A percentile compares a stretch with the other conserved stretches of the same genome.
Evolutionary conservation across 2,329 filamentous ascomycete species (phyloP).

Genomic region (Aspergillus ustus): DNA sequence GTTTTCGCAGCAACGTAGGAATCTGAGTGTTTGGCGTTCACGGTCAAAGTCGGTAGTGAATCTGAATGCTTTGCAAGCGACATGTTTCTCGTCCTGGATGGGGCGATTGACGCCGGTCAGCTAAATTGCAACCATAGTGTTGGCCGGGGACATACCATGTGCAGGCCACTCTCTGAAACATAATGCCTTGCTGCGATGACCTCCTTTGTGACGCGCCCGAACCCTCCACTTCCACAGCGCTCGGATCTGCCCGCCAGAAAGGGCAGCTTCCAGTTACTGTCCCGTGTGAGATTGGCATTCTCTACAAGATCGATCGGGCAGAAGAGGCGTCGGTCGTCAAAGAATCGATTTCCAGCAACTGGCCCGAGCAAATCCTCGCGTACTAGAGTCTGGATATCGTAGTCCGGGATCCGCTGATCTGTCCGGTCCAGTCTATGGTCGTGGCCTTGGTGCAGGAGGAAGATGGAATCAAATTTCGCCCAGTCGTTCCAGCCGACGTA

Average conservation of each 20-base stretch:
- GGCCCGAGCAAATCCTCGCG: not conserved
- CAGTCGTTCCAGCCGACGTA: not conserved
- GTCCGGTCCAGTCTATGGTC: not conserved
- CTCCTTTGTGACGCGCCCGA: constrained; percentile 1
- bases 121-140: not conserved
- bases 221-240: not conserved
- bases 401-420: not conserved
- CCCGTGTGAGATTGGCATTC: not conserved
- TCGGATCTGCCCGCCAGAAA: constrained; percentile 3
- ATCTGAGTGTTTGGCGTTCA: constrained; percentile 15
- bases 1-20: constrained; percentile 11
- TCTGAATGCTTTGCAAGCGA: constrained; percentile 17
- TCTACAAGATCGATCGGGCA: not conserved
- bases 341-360: not conserved
- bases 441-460: not conserved
- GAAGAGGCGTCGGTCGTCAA: not conserved
- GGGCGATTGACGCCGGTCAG: not conserved
- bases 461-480: not conserved
- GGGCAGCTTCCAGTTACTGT: not conserved
- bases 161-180: not conserved
- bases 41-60: constrained; percentile 11
- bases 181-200: not conserved
- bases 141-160: not conserved
- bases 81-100: not conserved
- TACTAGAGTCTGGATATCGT: not conserved